Base-by-base conservation (phyloP, 208 protist genomes). In the Herpetomonas tarakana region DNA sequence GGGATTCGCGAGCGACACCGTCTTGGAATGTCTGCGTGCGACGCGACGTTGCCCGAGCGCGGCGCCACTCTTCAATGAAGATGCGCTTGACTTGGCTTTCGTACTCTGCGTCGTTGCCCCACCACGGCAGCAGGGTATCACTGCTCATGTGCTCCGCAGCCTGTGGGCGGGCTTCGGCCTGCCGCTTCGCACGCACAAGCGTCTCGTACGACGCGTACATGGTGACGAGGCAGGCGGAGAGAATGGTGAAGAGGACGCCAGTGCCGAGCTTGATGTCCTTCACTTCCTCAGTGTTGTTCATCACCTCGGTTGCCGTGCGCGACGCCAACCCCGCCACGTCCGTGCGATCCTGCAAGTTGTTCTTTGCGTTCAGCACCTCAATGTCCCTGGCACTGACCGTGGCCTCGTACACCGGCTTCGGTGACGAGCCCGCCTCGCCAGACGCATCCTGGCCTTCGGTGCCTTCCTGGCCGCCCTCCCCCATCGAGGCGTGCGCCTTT, bases 51-150 rank as follows among this genome's bases (percentile, higher is more conserved):
- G 83, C 76, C 26, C 84, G 69, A 1, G 84, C 84, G 25, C 78
- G 76, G 39, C 83, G 72, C 88, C 88, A 94, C 62, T 94, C 82
- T 44, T 92, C 84, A 27, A 94, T 80, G 71, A 92, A 94, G 62
- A 91, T 91, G 39, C 88, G 82, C 68, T 94, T 94, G 12, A 94
- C 88, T 61, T 92, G 83, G 49, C 76, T 84, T 63, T 94, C 88
- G 53, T 94, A 94, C 68, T 91, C 85, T 11, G 62, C 76, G 51
- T 91, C 88, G 66, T 94, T 92, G 31, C 85, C 85, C 86, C 88
- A 94, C 86, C 88, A 94, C 24, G 88, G 88, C 35, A 91, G 74
- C 82, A 94, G 92, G 25, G 88, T 94, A 57, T 94, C 83, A 3
- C 69, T 73, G 49, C 69, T 72, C 9, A 94, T 64, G 49, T 94